A percentile compares a stretch with the other conserved stretches of the same genome.
phyloP scores from a whole-genome alignment of 208 protist genomes.

The Novymonas esmeraldas region DNA sequence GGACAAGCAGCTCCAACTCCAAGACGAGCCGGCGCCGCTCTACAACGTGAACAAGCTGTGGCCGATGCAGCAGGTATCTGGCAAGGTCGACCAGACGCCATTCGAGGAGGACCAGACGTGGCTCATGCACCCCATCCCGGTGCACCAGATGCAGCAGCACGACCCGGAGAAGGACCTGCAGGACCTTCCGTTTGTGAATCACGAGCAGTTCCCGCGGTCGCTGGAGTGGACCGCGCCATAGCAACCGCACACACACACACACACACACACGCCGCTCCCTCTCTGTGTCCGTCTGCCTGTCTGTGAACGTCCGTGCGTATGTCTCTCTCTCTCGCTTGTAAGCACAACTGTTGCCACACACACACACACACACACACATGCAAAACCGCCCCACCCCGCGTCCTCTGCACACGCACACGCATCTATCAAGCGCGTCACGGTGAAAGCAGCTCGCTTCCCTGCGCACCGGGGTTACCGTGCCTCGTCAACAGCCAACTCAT shows the following conservation, averaged over 20 bases:
- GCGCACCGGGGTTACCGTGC: too few species aligned
- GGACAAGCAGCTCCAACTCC: slow-evolving; percentile 73
- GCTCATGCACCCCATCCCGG: slow-evolving; percentile 84
- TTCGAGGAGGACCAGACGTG: slow-evolving; percentile 93
- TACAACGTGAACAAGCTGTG: slow-evolving; percentile 90
- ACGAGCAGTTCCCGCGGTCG: slow-evolving; percentile 90
- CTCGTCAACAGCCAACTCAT: too few species aligned
- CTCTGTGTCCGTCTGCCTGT: background rate
- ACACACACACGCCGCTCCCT: background rate
- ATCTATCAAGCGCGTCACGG: too few species aligned
- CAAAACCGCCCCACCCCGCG: too few species aligned
- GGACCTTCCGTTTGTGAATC: slow-evolving; percentile 88
- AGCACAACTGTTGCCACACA: too few species aligned
- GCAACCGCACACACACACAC: background rate
- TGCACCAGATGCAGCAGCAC: slow-evolving; percentile 85
- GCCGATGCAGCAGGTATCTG: slow-evolving; percentile 89
- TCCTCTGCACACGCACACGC: too few species aligned
- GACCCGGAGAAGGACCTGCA: slow-evolving; percentile 87
- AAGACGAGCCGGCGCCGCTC: slow-evolving; percentile 55
- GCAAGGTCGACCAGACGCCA: slow-evolving; percentile 85
- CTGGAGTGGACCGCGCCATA: slow-evolving; percentile 89
- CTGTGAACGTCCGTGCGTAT: background rate
- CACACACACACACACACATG: too few species aligned
- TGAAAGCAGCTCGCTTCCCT: too few species aligned
- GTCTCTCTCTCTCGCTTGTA: too few species aligned